These are phyloP conservation scores for Calonectria montana DNA, from an alignment of 2,329 filamentous ascomycete genomes.

Conservation along the genomic window DNA sequence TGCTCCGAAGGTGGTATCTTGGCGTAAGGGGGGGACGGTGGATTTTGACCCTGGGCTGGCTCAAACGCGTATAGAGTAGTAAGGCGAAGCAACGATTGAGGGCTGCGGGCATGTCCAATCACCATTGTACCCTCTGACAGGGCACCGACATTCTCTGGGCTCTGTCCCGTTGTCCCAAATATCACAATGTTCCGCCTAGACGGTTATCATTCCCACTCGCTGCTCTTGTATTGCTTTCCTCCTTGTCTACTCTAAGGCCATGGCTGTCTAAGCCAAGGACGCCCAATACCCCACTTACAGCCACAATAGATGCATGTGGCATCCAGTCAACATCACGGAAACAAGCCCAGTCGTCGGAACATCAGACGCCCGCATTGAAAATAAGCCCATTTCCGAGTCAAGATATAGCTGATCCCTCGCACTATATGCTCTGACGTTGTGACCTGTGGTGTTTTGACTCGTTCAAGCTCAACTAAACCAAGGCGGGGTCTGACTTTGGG, in stretches of 20 bases:
- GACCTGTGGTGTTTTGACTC: slow-evolving; percentile 1
- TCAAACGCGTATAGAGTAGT: not conserved
- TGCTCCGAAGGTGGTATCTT: not conserved
- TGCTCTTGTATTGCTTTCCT: not conserved
- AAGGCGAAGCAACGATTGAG: not conserved
- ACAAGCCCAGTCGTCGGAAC: not conserved
- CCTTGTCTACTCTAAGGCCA: not conserved
- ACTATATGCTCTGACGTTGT: slow-evolving; percentile 4
- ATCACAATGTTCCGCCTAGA: not conserved
- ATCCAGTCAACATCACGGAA: not conserved
- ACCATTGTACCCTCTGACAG: not conserved
- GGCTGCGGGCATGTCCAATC: not conserved
- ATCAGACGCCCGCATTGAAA: not conserved
- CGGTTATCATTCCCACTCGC: not conserved
- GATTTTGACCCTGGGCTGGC: not conserved
- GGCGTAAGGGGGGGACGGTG: not conserved
- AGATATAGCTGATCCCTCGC: slow-evolving; percentile 5
- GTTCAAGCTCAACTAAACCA: not conserved
- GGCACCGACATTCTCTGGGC: not conserved
- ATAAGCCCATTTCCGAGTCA: slow-evolving; percentile 6
- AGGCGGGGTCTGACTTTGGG: not conserved
- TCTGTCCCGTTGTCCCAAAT: not conserved
- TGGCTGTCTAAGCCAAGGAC: not conserved
- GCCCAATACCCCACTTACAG: not conserved
- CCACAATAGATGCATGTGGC: not conserved